Evolutionary conservation across 202 grass and related monocot genomes (phyloP).

Genomic region (Musa balbisiana): DNA sequence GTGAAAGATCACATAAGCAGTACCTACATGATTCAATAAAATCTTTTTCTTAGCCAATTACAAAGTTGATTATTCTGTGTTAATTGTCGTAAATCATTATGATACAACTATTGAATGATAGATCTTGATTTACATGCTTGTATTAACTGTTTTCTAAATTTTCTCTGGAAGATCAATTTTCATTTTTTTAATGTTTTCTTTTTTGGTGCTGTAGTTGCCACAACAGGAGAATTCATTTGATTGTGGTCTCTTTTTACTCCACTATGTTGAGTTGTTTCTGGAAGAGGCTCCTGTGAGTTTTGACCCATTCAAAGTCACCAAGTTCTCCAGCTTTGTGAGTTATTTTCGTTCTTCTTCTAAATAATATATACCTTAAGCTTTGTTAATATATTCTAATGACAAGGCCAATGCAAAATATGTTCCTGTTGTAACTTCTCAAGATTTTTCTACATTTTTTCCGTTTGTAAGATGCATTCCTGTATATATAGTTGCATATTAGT

Average conservation of each 20-base stretch:
- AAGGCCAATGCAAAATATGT: no score
- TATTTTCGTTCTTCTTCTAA: constrained; percentile 20
- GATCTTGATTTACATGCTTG: not conserved
- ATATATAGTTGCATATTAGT: no score
- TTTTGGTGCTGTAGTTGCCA: constrained; percentile 48
- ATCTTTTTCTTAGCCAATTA: no score
- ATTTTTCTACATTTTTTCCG: not conserved
- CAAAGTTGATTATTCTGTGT: not conserved
- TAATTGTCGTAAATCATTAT: not conserved
- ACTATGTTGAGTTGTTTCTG: constrained; percentile 86
- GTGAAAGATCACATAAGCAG: no score
- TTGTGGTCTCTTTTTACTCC: constrained; percentile 87
- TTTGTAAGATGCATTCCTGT: no score
- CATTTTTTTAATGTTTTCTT: constrained; percentile 14
- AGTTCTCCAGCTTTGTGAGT: constrained; percentile 72
- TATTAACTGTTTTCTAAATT: constrained; percentile 21
- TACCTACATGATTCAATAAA: no score
- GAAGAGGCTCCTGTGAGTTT: constrained; percentile 60
- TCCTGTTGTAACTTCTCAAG: not conserved
- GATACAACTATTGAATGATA: not conserved
- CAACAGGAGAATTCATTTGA: constrained; percentile 99
- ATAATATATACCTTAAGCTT: not conserved
- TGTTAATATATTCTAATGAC: not conserved
- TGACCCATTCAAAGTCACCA: constrained; percentile 57
- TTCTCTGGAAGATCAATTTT: constrained; percentile 7